A percentile compares a stretch with the other conserved stretches of the same genome.
Conservation (phyloP, 768 basidiomycete species). For the Suillus hirtellus region DNA sequence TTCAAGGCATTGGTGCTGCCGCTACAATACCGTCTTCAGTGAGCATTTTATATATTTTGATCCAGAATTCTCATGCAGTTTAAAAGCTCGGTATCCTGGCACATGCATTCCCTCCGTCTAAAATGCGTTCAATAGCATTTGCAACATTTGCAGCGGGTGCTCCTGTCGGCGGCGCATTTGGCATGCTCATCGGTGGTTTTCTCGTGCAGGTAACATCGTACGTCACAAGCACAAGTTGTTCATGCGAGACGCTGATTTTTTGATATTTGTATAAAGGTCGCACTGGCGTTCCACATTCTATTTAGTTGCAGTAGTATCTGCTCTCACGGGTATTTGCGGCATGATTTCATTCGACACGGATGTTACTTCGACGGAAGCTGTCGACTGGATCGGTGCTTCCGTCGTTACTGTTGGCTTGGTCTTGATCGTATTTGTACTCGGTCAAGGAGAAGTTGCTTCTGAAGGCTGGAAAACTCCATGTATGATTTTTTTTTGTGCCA, state of each 20-base stretch:
- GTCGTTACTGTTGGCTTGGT: constrained; percentile 67
- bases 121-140: constrained; percentile 73
- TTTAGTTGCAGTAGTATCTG: constrained; percentile 57
- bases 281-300: constrained; percentile 74
- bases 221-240: constrained; percentile 12
- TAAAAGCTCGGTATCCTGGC: constrained; percentile 78
- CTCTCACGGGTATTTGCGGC: constrained; percentile 52
- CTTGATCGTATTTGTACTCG: constrained; percentile 71
- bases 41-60: constrained; percentile 18
- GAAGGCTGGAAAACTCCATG: constrained; percentile 62
- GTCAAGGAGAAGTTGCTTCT: constrained; percentile 59
- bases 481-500: constrained; percentile 30
- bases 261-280: constrained; percentile 16
- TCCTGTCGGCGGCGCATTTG: constrained; percentile 76
- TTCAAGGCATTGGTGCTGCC: constrained; percentile 81
- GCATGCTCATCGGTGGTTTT: constrained; percentile 69
- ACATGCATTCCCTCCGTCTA: constrained; percentile 68
- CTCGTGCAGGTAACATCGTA: constrained; percentile 54
- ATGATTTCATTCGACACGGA: constrained; percentile 64
- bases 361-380: constrained; percentile 34
- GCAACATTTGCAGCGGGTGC: constrained; percentile 84
- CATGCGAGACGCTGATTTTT: neutral
- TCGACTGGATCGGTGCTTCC: constrained; percentile 79
- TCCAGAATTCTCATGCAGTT: constrained; percentile 7
- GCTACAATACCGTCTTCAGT: constrained; percentile 76